Conservation (phyloP, 1,284 basidiomycete species). For the Nidula niveotomentosa region DNA sequence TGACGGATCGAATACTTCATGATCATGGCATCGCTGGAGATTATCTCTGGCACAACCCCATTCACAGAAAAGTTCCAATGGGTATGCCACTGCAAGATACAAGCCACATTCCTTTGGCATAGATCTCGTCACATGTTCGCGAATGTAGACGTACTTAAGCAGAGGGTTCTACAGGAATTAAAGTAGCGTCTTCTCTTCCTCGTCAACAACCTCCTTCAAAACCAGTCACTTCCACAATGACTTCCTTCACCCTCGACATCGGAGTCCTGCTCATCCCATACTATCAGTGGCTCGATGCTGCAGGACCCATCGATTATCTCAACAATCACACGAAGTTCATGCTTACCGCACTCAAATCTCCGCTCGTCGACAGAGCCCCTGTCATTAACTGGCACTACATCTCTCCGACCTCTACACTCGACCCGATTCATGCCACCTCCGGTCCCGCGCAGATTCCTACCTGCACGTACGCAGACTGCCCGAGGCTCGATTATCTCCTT, state of each 20-base stretch:
- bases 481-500: slow-evolving; percentile 19
- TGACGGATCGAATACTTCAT: too few species aligned
- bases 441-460: slow-evolving; percentile 14
- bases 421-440: slow-evolving; percentile 12
- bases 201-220: too few species aligned
- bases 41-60: too few species aligned
- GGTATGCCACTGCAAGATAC: too few species aligned
- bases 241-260: slow-evolving; percentile 3
- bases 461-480: slow-evolving; percentile 15
- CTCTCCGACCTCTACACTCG: slow-evolving; percentile 10
- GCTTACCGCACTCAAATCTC: background rate
- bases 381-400: slow-evolving; percentile 19
- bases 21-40: too few species aligned
- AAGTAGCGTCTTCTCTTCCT: too few species aligned
- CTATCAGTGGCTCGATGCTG: slow-evolving; percentile 21
- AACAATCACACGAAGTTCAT: slow-evolving; percentile 11
- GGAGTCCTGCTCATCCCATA: slow-evolving; percentile 14
- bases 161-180: too few species aligned
- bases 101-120: too few species aligned
- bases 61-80: too few species aligned
- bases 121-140: too few species aligned
- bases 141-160: too few species aligned
- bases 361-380: slow-evolving; percentile 13
- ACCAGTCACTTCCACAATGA: too few species aligned
- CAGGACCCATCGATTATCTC: slow-evolving; percentile 20